These are phyloP conservation scores for Trametes gibbosa DNA, from an alignment of 768 basidiomycete genomes.

Conservation along the genomic window DNA sequence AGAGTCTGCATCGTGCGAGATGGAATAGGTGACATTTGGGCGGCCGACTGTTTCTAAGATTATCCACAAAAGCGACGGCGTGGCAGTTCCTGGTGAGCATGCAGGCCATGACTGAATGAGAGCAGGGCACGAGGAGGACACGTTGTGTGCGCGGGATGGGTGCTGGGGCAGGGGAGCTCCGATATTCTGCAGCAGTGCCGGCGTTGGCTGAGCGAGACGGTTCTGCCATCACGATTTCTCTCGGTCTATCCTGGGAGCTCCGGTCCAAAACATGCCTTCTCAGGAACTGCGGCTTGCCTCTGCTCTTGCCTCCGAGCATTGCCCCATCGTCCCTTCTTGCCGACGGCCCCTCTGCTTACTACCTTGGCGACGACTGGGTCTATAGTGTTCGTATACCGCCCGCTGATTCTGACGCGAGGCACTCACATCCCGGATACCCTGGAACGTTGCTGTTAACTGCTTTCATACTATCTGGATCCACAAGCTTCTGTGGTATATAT, in stretches of 20 bases:
- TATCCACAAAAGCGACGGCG: background rate
- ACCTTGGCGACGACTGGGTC: background rate
- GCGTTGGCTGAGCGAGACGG: background rate
- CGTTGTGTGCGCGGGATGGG: conserved; percentile 1
- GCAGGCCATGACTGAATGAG: background rate
- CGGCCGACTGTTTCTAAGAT: background rate
- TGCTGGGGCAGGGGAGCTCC: conserved; percentile 1
- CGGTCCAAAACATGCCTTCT: background rate
- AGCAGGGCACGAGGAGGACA: conserved; percentile 9
- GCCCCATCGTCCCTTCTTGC: background rate
- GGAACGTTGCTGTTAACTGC: background rate
- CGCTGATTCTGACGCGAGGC: background rate
- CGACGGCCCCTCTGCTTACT: background rate
- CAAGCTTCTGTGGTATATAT: conserved; percentile 4
- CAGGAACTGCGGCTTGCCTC: background rate
- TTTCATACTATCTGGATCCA: conserved; percentile 9
- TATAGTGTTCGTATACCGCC: background rate
- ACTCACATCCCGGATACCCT: conserved; percentile 5
- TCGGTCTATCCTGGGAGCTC: background rate
- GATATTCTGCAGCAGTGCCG: background rate
- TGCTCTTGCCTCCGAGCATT: background rate
- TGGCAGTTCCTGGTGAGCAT: background rate
- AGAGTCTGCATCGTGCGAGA: background rate
- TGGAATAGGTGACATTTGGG: background rate
- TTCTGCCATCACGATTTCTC: background rate